Percentiles rank a stretch among this genome's conserved stretches.
Evolutionary conservation across 1,284 basidiomycete genomes (phyloP).

Genomic region (Rhodotorula glutinis): DNA sequence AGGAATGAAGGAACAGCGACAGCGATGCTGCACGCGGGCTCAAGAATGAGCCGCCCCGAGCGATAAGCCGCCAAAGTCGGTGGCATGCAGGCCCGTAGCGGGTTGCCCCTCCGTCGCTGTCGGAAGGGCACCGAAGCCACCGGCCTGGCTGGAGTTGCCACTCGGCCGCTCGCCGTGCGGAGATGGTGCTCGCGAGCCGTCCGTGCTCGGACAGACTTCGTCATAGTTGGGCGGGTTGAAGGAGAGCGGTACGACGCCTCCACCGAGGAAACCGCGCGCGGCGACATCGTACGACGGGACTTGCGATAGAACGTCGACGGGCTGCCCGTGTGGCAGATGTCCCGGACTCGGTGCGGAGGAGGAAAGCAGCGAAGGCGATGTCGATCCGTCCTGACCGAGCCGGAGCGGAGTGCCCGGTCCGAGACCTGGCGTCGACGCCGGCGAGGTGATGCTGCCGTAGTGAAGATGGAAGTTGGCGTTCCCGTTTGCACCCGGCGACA

Average conservation of each 20-base stretch:
- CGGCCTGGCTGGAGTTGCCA: background rate
- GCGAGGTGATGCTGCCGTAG: conserved; percentile 44
- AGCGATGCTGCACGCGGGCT: too few relatives aligned
- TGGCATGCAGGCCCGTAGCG: background rate
- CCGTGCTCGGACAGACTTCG: conserved; percentile 15
- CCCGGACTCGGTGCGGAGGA: background rate
- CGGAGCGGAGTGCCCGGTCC: background rate
- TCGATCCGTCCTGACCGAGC: background rate
- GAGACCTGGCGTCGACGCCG: background rate
- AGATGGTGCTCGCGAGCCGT: too few relatives aligned
- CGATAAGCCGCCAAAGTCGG: background rate
- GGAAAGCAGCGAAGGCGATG: background rate
- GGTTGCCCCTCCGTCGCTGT: background rate
- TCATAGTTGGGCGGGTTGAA: conserved; percentile 34
- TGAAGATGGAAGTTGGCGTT: conserved; percentile 9
- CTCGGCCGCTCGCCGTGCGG: background rate
- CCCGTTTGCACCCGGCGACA: background rate
- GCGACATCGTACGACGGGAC: conserved; percentile 78
- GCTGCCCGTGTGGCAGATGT: background rate
- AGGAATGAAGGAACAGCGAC: too few relatives aligned
- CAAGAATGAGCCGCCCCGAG: background rate
- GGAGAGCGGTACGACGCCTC: conserved; percentile 71
- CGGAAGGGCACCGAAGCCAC: background rate
- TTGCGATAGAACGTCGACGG: conserved; percentile 49
- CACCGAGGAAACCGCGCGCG: conserved; percentile 73